These are phyloP conservation scores for Phlebiopsis flavidoalba DNA, from an alignment of 768 basidiomycete genomes.

Conservation along the genomic window DNA sequence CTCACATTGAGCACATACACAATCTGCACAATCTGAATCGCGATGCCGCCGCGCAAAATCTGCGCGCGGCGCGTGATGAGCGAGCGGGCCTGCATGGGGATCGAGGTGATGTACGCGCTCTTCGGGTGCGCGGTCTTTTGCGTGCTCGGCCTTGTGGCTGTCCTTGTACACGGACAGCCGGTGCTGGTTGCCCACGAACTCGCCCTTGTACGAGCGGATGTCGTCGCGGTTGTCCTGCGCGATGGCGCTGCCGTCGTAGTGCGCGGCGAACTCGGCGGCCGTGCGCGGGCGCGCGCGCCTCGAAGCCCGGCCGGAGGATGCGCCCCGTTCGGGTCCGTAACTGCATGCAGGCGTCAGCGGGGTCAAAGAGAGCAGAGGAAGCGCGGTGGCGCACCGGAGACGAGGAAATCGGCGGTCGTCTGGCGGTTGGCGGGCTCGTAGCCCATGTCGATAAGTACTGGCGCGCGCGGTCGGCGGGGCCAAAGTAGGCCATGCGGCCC, in stretches of 20 bases:
- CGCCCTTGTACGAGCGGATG: slow-evolving; percentile 38
- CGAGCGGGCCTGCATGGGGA: slow-evolving; percentile 31
- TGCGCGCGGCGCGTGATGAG: slow-evolving; percentile 31
- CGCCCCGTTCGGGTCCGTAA: slow-evolving; percentile 60
- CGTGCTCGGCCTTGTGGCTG: slow-evolving; percentile 48
- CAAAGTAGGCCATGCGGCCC: slow-evolving; percentile 71
- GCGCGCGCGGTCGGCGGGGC: slow-evolving; percentile 57
- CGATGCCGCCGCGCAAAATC: slow-evolving; percentile 30
- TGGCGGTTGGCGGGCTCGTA: slow-evolving; percentile 51
- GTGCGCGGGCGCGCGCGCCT: slow-evolving; percentile 42
- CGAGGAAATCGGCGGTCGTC: slow-evolving; percentile 57
- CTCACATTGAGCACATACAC: slow-evolving; percentile 12
- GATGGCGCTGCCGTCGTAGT: slow-evolving; percentile 29
- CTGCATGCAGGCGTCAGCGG: slow-evolving; percentile 20
- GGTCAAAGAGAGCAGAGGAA: background rate
- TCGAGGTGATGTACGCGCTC: slow-evolving; percentile 33
- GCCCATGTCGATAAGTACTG: slow-evolving; percentile 67
- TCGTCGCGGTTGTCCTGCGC: slow-evolving; percentile 41
- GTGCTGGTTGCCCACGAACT: slow-evolving; percentile 41
- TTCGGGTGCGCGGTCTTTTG: slow-evolving; percentile 35
- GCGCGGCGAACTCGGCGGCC: slow-evolving; percentile 47
- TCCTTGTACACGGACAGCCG: slow-evolving; percentile 37
- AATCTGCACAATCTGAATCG: slow-evolving; percentile 24
- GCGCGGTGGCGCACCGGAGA: slow-evolving; percentile 26
- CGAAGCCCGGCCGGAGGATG: slow-evolving; percentile 39